Conservation (phyloP, 192 early-diverging fungal species). For the Spinellus fusiger region DNA sequence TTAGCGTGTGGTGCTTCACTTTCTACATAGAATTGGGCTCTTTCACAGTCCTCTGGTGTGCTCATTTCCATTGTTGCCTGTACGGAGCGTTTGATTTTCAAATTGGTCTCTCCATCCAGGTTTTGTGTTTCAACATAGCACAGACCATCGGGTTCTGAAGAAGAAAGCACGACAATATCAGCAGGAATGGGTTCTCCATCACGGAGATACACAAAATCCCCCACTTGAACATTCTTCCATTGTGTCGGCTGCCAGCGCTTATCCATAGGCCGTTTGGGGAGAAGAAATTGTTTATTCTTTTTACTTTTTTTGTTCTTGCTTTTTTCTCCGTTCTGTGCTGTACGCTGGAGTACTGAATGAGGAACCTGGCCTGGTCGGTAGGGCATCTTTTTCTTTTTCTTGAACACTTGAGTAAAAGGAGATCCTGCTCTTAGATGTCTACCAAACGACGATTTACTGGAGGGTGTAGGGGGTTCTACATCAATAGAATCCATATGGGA, state of each 20-base stretch:
- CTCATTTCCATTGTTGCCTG: conserved; percentile 41
- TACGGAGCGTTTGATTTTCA: conserved; percentile 61
- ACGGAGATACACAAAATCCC: conserved; percentile 55
- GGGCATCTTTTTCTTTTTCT: conserved; percentile 19
- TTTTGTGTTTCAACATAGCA: conserved; percentile 78
- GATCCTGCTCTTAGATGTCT: conserved; percentile 7
- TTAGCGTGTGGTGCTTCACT: conserved; percentile 55
- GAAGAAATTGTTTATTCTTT: neutral
- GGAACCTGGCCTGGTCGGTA: conserved; percentile 38
- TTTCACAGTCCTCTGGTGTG: conserved; percentile 50
- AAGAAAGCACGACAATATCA: conserved; percentile 59
- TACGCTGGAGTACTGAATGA: conserved; percentile 37
- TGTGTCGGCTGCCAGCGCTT: conserved; percentile 35
- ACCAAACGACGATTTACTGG: conserved; percentile 3
- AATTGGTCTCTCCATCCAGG: conserved; percentile 77
- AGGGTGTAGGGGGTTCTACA: neutral
- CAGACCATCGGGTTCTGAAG: conserved; percentile 56
- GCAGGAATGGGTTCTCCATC: conserved; percentile 60
- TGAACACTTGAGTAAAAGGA: conserved; percentile 20
- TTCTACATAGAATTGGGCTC: conserved; percentile 41
- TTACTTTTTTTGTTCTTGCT: neutral
- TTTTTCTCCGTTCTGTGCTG: neutral
- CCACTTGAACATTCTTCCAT: conserved; percentile 57
- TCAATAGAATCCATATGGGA: neutral
- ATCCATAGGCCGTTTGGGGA: conserved; percentile 3